Evolutionary conservation across 2,329 filamentous ascomycete species (phyloP), one percentile per base, ranked within the genome.

Genomic region (Aphanoascus verrucosus): DNA sequence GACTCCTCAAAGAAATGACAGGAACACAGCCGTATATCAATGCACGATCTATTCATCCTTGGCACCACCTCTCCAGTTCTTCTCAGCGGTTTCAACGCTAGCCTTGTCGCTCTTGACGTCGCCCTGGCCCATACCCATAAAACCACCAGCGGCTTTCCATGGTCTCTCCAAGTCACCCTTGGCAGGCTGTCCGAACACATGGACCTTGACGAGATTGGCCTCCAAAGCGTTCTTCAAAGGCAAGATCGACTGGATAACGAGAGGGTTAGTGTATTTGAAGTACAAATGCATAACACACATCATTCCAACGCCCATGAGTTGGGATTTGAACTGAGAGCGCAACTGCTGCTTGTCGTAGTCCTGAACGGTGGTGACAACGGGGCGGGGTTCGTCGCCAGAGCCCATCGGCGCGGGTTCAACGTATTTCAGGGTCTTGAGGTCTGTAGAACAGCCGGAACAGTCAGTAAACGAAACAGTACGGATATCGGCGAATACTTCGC

Each of bases 211-310:
- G 64, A 96, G 77, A 79, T 96, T 97, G 75, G 85, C 80, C 79
- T 98, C 93, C 72, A 98, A 81, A 44, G 89, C 91, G 68, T 86
- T 81, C 84, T 98, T 98, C 72, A 97, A 78, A 34, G 93, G 93
- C 68, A 98, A 93, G 76, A 98, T 95, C 71, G 86, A 94, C 82
- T 98, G 93, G 76, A 98, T 95, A 66, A 96, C 78, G 49, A 98
- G 86, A 41, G 93, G 93, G 83, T 97, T 98, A 76, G 90, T 97
- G 84, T 97, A 98, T 73, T 96, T 90, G 80, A 98, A 86, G 83
- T 97, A 98, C 58, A 98, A 62, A 77, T 98, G 93, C 91, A 98
- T 97, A 67, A 96, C 87, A 58, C 74, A 83, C 91, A 98, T 97
- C 90, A 98, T 98, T 71, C 81, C 90, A 55, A 98, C 78, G 56